Conservation (phyloP, 345 rosid genomes). For the Citrus reticulata region DNA sequence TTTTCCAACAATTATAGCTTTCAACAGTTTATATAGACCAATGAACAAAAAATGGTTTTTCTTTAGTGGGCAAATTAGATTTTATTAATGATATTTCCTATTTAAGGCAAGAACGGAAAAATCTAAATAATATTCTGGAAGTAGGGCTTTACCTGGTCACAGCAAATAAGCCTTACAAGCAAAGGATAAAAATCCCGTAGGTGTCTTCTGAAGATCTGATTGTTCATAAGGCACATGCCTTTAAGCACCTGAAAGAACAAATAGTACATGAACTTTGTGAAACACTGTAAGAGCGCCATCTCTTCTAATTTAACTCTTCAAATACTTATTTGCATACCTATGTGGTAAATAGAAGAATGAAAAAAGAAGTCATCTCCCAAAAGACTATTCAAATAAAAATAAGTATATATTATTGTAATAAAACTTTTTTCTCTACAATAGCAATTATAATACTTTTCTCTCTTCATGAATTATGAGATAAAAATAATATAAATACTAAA, state of each 20-base stretch:
- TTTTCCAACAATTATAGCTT: too few species aligned
- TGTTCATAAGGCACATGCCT: slow-evolving; percentile 95
- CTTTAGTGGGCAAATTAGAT: background rate
- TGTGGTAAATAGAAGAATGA: too few species aligned
- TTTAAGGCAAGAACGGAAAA: background rate
- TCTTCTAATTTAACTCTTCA: too few species aligned
- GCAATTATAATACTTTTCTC: too few species aligned
- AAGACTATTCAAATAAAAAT: too few species aligned
- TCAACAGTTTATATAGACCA: background rate
- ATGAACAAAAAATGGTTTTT: background rate
- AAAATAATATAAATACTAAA: too few species aligned
- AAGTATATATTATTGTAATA: too few species aligned
- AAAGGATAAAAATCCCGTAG: slow-evolving; percentile 87
- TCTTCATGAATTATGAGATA: too few species aligned
- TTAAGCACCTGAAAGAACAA: slow-evolving; percentile 67
- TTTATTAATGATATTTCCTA: background rate
- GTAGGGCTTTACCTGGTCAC: slow-evolving; percentile 72
- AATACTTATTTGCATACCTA: too few species aligned
- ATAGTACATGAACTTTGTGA: background rate
- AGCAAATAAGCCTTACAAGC: slow-evolving; percentile 86
- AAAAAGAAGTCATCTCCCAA: too few species aligned
- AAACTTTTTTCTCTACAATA: too few species aligned
- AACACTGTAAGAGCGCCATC: background rate
- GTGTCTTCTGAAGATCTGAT: slow-evolving; percentile 74
- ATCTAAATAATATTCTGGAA: background rate